These are phyloP conservation scores for Phytophthora capsici DNA, from an alignment of 352 stramenopile species.

Conservation along the genomic window DNA sequence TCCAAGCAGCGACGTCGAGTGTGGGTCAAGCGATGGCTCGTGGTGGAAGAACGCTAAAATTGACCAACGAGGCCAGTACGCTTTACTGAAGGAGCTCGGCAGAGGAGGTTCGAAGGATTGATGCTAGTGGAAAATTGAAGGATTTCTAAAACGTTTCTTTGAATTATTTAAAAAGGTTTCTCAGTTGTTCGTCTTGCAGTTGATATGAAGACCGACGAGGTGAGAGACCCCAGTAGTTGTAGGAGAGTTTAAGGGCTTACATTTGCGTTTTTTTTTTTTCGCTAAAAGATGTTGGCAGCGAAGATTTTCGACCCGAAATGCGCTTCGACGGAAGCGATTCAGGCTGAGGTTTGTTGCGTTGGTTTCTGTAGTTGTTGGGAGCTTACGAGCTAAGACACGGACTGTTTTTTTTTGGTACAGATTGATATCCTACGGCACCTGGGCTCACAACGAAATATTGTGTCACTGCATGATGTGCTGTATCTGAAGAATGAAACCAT, in stretches of 20 bases:
- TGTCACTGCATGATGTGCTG: constrained; percentile 75
- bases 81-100: constrained; percentile 67
- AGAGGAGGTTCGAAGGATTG: constrained; percentile 49
- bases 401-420: constrained; percentile 24
- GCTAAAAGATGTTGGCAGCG: constrained; percentile 50
- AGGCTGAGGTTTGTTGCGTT: constrained; percentile 49
- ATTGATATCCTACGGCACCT: constrained; percentile 69
- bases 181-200: constrained; percentile 69
- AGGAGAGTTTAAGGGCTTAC: too few species aligned
- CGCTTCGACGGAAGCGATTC: constrained; percentile 63
- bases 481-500: constrained; percentile 71
- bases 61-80: constrained; percentile 51
- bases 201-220: constrained; percentile 57
- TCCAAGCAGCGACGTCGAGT: constrained; percentile 29
- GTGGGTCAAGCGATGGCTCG: constrained; percentile 16
- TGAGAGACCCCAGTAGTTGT: constrained; percentile 2
- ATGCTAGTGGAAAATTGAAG: background rate
- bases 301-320: constrained; percentile 81
- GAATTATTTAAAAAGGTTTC: constrained; percentile 50
- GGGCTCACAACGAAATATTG: constrained; percentile 69
- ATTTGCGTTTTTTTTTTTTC: background rate
- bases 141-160: constrained; percentile 8
- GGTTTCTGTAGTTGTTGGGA: background rate
- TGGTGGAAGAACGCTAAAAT: constrained; percentile 15
- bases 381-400: background rate